Conservation (phyloP, 345 rosid species). For the Rhizophora mangle region DNA sequence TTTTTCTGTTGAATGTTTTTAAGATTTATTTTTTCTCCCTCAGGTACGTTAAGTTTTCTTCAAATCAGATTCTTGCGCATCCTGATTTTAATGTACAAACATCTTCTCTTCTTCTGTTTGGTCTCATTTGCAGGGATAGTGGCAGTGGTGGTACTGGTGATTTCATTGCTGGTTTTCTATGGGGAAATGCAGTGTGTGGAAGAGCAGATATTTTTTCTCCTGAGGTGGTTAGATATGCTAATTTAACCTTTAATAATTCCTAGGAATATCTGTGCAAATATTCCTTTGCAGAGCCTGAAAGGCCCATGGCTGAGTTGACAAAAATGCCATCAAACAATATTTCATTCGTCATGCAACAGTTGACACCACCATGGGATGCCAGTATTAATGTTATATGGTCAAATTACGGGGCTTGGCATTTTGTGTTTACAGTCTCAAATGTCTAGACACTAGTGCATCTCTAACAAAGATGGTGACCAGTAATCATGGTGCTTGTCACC, state of each 20-base stretch:
- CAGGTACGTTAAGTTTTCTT: no score
- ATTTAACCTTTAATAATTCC: slow-evolving; percentile 7
- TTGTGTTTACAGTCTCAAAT: background rate
- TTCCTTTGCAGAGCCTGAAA: background rate
- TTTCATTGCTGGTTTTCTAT: slow-evolving; percentile 81
- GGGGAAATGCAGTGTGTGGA: slow-evolving; percentile 87
- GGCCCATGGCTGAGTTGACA: background rate
- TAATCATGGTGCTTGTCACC: no score
- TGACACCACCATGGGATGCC: background rate
- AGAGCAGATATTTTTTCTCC: slow-evolving; percentile 81
- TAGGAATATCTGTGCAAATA: background rate
- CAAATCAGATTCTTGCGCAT: no score
- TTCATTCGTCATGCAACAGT: background rate
- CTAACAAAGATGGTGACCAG: background rate
- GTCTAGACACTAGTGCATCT: background rate
- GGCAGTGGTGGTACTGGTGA: slow-evolving; percentile 55
- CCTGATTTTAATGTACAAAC: background rate
- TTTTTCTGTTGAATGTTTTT: no score
- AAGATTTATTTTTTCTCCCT: no score
- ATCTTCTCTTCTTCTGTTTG: background rate
- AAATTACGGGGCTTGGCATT: background rate
- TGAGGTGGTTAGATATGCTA: slow-evolving; percentile 47
- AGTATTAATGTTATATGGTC: background rate
- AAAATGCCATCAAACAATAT: background rate
- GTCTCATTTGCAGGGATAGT: slow-evolving; percentile 43